Evolutionary conservation across 176 grass and related monocot species (phyloP).

Genomic region (Calamus simplicifolius): DNA sequence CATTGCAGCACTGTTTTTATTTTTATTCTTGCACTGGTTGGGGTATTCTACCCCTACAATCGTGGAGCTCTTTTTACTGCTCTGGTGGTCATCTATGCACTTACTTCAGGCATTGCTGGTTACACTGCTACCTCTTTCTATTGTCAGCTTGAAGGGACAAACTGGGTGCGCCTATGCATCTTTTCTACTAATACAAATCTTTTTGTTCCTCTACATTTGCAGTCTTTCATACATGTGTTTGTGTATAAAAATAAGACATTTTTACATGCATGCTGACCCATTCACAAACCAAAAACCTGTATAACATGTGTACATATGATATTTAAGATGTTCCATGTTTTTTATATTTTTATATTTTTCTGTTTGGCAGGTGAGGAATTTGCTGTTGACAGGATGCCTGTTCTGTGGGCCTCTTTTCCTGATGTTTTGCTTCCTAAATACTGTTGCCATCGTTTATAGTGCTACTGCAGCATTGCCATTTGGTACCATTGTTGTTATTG

Average conservation of each 20-base stretch:
- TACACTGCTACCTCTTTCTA: conserved; percentile 91
- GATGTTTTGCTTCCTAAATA: conserved; percentile 96
- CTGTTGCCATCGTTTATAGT: conserved; percentile 91
- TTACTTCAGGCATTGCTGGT: conserved; percentile 95
- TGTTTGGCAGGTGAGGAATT: conserved; percentile 81
- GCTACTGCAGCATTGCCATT: conserved; percentile 90
- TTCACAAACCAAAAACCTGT: too few species aligned
- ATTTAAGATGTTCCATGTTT: too few species aligned
- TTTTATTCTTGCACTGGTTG: conserved; percentile 88
- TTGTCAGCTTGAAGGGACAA: conserved; percentile 80
- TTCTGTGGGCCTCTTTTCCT: conserved; percentile 92
- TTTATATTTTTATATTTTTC: background rate
- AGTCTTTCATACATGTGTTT: too few species aligned
- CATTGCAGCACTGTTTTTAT: conserved; percentile 81
- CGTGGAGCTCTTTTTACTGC: conserved; percentile 94
- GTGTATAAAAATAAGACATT: too few species aligned
- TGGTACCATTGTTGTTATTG: conserved; percentile 92
- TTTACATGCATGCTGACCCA: too few species aligned
- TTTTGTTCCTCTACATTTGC: too few species aligned
- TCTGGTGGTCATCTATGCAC: conserved; percentile 93
- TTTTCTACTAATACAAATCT: too few species aligned
- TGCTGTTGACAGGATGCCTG: conserved; percentile 80
- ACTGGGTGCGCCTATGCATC: conserved; percentile 43
- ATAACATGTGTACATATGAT: too few species aligned
- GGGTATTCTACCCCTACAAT: conserved; percentile 98